Evolutionary conservation across 306 rosid genomes (phyloP).

Genomic region (Vigna mungo): DNA sequence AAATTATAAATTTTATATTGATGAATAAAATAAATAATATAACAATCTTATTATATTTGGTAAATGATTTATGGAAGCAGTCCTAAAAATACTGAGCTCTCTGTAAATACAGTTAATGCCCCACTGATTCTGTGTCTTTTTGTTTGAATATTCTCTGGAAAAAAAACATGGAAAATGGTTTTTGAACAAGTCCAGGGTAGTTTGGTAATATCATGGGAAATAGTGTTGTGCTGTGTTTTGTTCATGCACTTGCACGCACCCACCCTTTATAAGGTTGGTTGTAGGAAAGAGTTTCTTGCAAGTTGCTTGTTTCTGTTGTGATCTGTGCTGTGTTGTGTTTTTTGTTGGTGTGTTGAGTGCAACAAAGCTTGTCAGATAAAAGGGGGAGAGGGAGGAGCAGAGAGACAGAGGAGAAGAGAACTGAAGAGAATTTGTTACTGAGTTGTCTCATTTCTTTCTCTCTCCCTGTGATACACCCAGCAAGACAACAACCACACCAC

Average conservation of each 20-base stretch:
- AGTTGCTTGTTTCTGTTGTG: conserved; percentile 10
- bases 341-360: neutral
- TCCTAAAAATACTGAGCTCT: neutral
- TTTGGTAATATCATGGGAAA: neutral
- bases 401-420: conserved; percentile 9
- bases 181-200: conserved; percentile 44
- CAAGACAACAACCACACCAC: neutral
- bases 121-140: neutral
- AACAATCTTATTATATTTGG: too few relatives aligned
- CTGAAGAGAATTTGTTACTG: neutral
- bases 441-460: conserved; percentile 28
- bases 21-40: too few relatives aligned
- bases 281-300: neutral
- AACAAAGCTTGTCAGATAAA: neutral
- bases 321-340: neutral
- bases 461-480: conserved; percentile 3
- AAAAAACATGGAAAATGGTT: neutral
- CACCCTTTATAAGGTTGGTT: conserved; percentile 35
- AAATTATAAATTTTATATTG: too few relatives aligned
- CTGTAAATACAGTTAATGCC: neutral
- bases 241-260: neutral
- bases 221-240: neutral
- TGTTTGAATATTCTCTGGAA: neutral
- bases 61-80: neutral
- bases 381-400: conserved; percentile 34